Evolutionary conservation across 1,284 basidiomycete species (phyloP).

Genomic region (Cryptococcus sp.): DNA sequence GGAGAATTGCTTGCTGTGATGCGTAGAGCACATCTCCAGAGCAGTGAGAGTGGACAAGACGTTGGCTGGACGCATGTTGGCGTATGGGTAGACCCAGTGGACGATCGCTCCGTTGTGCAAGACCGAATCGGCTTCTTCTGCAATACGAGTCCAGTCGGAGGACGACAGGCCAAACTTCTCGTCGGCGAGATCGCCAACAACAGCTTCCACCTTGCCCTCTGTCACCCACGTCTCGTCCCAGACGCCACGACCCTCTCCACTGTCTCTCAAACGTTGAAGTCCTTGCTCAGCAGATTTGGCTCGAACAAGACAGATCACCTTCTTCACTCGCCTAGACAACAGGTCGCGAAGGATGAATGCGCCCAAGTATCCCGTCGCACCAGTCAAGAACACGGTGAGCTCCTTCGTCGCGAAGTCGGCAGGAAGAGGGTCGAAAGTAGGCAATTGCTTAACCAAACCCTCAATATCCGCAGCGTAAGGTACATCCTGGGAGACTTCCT

Average conservation of each 20-base stretch:
- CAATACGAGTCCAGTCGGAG: slow-evolving; percentile 67
- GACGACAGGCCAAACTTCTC: slow-evolving; percentile 74
- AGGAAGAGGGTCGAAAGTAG: slow-evolving; percentile 62
- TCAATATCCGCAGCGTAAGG: slow-evolving; percentile 80
- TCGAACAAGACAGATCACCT: slow-evolving; percentile 90
- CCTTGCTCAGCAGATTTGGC: slow-evolving; percentile 68
- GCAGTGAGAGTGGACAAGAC: slow-evolving; percentile 85
- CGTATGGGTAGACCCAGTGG: slow-evolving; percentile 99
- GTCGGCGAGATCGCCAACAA: slow-evolving; percentile 82
- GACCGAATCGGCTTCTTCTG: slow-evolving; percentile 76
- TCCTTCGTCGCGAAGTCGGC: slow-evolving; percentile 60
- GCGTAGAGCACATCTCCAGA: slow-evolving; percentile 72
- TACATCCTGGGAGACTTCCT: slow-evolving; percentile 32
- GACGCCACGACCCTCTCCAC: slow-evolving; percentile 78
- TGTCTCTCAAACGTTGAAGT: slow-evolving; percentile 70
- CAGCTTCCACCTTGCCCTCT: slow-evolving; percentile 71
- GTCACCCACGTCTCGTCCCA: slow-evolving; percentile 90
- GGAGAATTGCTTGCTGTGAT: slow-evolving; percentile 77
- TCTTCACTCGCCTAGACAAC: slow-evolving; percentile 68
- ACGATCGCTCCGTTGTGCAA: slow-evolving; percentile 97
- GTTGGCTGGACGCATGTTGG: slow-evolving; percentile 86
- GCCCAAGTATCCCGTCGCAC: slow-evolving; percentile 95
- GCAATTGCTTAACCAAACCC: slow-evolving; percentile 63
- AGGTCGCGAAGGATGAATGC: slow-evolving; percentile 88
- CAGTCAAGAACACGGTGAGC: slow-evolving; percentile 88